These are phyloP conservation scores for Pseudonectria foliicola DNA, from an alignment of 2,329 filamentous ascomycete species.

Conservation along the genomic window DNA sequence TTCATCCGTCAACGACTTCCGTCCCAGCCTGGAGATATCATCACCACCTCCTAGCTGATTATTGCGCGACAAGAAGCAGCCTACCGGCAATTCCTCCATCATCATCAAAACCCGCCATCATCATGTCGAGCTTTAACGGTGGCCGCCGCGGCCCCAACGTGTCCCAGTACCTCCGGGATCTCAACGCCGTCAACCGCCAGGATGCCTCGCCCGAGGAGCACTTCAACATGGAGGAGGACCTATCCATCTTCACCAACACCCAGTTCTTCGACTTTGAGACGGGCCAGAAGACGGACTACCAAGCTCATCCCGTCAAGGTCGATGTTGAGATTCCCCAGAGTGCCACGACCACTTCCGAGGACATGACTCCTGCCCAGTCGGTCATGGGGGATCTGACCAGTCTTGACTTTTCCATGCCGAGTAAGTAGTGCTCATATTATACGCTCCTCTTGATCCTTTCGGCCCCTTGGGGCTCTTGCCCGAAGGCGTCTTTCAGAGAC, in stretches of 20 bases:
- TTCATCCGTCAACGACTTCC: no score
- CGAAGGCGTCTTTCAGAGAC: slow-evolving; percentile 5
- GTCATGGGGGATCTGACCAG: slow-evolving; percentile 39
- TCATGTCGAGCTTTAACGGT: slow-evolving; percentile 63
- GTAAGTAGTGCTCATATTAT: slow-evolving; percentile 30
- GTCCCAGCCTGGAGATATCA: not conserved
- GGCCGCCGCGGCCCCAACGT: slow-evolving; percentile 78
- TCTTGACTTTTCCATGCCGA: slow-evolving; percentile 41
- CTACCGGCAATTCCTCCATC: no score
- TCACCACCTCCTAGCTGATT: no score
- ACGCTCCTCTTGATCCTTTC: slow-evolving; percentile 3
- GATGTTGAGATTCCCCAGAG: slow-evolving; percentile 27
- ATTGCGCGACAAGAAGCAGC: no score
- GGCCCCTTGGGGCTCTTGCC: no score
- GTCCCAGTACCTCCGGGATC: slow-evolving; percentile 78
- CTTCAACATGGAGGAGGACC: slow-evolving; percentile 61
- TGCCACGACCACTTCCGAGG: slow-evolving; percentile 28
- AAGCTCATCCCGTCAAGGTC: slow-evolving; percentile 41
- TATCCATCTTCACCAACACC: slow-evolving; percentile 75
- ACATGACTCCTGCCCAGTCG: slow-evolving; percentile 32
- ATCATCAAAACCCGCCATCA: slow-evolving; percentile 3
- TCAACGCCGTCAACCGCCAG: slow-evolving; percentile 68
- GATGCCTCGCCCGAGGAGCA: slow-evolving; percentile 46
- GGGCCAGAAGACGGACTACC: slow-evolving; percentile 52
- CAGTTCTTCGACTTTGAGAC: slow-evolving; percentile 74